Evolutionary conservation across 352 stramenopile species (phyloP), one percentile per base, ranked within the genome.

Genomic region (Globisporangium viniferum): DNA sequence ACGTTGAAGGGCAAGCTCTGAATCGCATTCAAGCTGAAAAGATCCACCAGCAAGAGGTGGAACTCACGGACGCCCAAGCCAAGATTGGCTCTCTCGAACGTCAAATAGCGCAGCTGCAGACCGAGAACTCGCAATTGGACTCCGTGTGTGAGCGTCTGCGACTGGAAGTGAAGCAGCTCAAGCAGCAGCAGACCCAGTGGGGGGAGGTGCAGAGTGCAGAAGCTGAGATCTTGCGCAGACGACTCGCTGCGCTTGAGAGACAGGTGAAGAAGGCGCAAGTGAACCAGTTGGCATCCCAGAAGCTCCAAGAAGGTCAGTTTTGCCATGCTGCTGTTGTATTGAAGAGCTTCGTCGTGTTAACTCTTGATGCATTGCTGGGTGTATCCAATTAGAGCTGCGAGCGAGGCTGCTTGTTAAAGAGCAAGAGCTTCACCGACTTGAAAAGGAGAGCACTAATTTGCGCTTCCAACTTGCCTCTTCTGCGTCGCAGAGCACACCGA

Each of bases 161-260:
- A 24, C 53, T 36, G 10, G 73, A 84, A 27, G 8, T 74, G 20
- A 66, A 61, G 62, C 77, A 66, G 2, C 59, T 77, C 15, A 64
- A 67, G 27, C 41, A 46, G 1, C 31, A 67, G 31, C 67, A 79
- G 55, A 53, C 29, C 5, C 66, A 76, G 22, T 62, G 69, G 8
- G 49, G 67, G 7, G 62, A 78, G n/a, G 62, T 59, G 2, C 69
- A 88, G 44, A 73, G 56, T 15, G 84, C 84, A 5, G 82, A 92
- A 53, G 53, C 62, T 1, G 80, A 92, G 59, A 92, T 92, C 44
- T 67, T 92, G 24, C 75, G 82, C 6, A 69, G 76, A 12, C 71
- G 70, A 7, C 68, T 92, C 0, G 69, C 78, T 7, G 18, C 56
- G 8, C 41, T 72, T 1, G 76, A 77, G 46, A 67, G 64, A 8